Conservation (phyloP, 805 yeast species). For the Metschnikowia peoriensis region DNA sequence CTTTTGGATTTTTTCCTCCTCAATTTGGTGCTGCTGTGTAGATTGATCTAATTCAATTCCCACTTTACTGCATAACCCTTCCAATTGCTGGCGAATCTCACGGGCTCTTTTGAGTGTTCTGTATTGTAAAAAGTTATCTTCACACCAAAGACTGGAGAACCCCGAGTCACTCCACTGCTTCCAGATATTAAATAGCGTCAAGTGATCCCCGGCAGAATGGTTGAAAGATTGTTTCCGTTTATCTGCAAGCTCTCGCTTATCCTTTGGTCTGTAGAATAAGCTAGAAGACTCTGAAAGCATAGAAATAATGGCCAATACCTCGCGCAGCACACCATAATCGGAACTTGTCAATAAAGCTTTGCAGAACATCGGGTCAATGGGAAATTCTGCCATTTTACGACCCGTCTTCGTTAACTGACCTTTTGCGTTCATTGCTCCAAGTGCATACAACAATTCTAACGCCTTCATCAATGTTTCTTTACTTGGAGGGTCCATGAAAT, state of each 20-base stretch:
- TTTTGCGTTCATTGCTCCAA: conserved; percentile 80
- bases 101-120: conserved; percentile 65
- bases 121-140: conserved; percentile 76
- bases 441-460: conserved; percentile 74
- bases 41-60: conserved; percentile 34
- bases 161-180: conserved; percentile 72
- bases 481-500: conserved; percentile 89
- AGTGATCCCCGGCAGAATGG: conserved; percentile 70
- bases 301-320: conserved; percentile 70
- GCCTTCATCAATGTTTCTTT: conserved; percentile 70
- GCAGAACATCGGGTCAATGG: conserved; percentile 87
- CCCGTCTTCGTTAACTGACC: conserved; percentile 82
- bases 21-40: background rate
- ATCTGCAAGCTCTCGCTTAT: conserved; percentile 64
- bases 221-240: conserved; percentile 56
- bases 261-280: conserved; percentile 68
- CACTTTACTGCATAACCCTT: conserved; percentile 54
- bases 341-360: conserved; percentile 68
- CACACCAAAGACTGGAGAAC: conserved; percentile 77
- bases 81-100: conserved; percentile 71
- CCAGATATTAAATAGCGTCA: conserved; percentile 71
- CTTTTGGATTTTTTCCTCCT: conserved; percentile 43
- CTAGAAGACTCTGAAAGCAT: conserved; percentile 81
- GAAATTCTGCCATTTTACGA: conserved; percentile 84
- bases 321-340: conserved; percentile 58